Conservation (phyloP, 768 basidiomycete species). For the Pulveroboletus sp. region DNA sequence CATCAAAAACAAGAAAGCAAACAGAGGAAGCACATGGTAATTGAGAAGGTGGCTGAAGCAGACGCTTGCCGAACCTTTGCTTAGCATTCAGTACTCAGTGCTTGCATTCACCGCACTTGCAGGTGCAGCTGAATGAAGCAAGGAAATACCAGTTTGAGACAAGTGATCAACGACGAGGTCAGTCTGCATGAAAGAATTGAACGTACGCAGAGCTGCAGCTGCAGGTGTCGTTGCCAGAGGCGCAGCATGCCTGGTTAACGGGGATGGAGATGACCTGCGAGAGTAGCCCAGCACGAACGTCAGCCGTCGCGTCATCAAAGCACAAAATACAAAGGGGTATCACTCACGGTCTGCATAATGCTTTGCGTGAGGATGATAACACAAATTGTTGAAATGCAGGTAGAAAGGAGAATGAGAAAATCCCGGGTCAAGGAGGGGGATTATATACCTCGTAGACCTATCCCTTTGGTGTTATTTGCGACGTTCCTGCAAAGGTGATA, state of each 20-base stretch:
- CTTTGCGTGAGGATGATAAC: background rate
- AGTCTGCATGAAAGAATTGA: background rate
- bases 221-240: background rate
- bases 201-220: background rate
- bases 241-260: constrained; percentile 3
- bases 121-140: constrained; percentile 7
- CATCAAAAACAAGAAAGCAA: too few relatives aligned
- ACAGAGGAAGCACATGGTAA: too few relatives aligned
- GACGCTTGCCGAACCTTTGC: too few relatives aligned
- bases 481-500: background rate
- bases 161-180: background rate
- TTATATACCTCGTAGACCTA: background rate
- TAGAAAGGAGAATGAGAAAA: background rate
- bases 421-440: background rate
- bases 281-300: background rate
- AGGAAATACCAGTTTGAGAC: background rate
- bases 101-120: constrained; percentile 16
- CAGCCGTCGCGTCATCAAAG: background rate
- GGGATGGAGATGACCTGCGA: constrained; percentile 1
- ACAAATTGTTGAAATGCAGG: background rate
- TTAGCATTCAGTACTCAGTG: too few relatives aligned
- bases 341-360: constrained; percentile 17
- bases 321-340: background rate
- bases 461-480: constrained; percentile 1
- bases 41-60: too few relatives aligned